Conservation (phyloP, 371 early-diverging fungal species). For the Pancytospora philotis region DNA sequence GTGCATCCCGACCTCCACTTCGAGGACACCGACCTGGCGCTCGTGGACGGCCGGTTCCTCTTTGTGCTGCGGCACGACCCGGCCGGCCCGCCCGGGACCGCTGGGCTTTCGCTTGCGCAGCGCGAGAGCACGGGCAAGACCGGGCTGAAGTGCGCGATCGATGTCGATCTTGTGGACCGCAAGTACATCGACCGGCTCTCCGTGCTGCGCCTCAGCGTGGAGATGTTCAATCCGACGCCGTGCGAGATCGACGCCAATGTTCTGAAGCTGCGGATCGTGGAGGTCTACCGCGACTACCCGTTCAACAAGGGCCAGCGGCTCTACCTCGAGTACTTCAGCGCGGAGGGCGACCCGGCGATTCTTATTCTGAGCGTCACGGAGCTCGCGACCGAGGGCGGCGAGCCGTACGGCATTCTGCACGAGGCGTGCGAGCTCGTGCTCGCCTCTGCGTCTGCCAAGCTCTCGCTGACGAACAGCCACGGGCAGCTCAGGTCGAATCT, state of each 20-base stretch:
- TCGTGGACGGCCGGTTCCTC: background rate
- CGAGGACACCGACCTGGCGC: conserved; percentile 4
- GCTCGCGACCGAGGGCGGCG: conserved; percentile 24
- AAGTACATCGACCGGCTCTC: conserved; percentile 33
- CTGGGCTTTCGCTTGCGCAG: conserved; percentile 33
- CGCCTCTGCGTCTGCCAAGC: conserved; percentile 19
- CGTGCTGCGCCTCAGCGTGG: conserved; percentile 20
- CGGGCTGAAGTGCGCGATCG: conserved; percentile 23
- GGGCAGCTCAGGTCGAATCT: conserved; percentile 69
- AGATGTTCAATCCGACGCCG: conserved; percentile 20
- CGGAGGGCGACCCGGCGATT: conserved; percentile 11
- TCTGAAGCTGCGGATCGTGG: conserved; percentile 28
- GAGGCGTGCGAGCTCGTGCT: conserved; percentile 42
- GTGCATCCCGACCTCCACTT: background rate
- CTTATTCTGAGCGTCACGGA: conserved; percentile 34
- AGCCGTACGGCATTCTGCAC: conserved; percentile 32
- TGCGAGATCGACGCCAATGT: conserved; percentile 36
- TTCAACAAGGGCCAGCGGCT: conserved; percentile 47
- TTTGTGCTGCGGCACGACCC: background rate
- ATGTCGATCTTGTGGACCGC: conserved; percentile 13
- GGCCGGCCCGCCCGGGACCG: background rate
- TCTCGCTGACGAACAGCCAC: conserved; percentile 36
- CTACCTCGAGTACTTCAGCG: conserved; percentile 19
- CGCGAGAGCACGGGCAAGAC: conserved; percentile 42
- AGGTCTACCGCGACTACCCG: conserved; percentile 28